Percentiles rank a stretch among this genome's conserved stretches.
Conservation (phyloP, 257 asterid species). For the Coffea canephora region DNA sequence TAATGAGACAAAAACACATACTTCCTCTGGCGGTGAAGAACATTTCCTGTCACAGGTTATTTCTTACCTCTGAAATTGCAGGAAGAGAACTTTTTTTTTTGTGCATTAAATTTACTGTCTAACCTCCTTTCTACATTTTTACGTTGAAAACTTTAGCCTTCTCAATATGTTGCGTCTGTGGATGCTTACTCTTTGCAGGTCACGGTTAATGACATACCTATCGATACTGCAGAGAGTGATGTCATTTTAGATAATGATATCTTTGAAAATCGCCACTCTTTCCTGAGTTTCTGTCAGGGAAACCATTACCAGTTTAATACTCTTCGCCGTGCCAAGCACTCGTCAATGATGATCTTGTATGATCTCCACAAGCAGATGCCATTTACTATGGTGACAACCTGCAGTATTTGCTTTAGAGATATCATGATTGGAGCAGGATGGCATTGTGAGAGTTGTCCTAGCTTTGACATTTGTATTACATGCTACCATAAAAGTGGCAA, state of each 20-base stretch:
- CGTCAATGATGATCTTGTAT: constrained; percentile 81
- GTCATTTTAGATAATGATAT: constrained; percentile 40
- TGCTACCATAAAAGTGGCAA: constrained; percentile 38
- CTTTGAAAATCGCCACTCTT: constrained; percentile 50
- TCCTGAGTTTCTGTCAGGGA: constrained; percentile 61
- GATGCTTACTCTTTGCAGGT: constrained; percentile 26
- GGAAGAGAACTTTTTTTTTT: neutral
- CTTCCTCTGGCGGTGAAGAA: constrained; percentile 42
- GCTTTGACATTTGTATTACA: constrained; percentile 34
- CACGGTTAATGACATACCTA: constrained; percentile 34
- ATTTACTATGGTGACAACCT: constrained; percentile 17
- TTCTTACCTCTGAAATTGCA: neutral
- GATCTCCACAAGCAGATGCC: constrained; percentile 42
- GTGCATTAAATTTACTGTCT: neutral
- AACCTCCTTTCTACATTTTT: neutral
- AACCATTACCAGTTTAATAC: constrained; percentile 62
- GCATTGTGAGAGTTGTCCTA: constrained; percentile 41
- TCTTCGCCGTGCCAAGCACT: constrained; percentile 73
- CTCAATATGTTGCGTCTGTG: constrained; percentile 3
- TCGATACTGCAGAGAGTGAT: constrained; percentile 49
- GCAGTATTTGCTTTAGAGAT: constrained; percentile 39
- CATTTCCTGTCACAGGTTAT: constrained; percentile 53
- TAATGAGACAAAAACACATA: constrained; percentile 37
- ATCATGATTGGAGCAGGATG: constrained; percentile 21
- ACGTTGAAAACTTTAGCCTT: neutral